Base-by-base conservation (phyloP, 2,329 filamentous ascomycete genomes). In the Zymoseptoria ardabiliae region DNA sequence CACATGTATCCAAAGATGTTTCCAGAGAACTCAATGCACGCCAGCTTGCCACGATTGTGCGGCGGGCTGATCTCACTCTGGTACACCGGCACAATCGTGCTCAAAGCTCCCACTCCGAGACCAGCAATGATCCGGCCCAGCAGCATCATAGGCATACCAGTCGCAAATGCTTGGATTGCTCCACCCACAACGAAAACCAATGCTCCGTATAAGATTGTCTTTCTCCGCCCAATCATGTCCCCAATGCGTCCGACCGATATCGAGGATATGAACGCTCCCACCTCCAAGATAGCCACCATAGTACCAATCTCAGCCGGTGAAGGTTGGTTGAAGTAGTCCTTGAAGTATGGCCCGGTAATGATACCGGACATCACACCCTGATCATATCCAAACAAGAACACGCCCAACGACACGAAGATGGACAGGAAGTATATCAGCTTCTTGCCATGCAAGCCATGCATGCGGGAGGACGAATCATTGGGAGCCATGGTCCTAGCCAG, bases 11-110 rank as follows among this genome's bases (percentile, higher is more conserved):
- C 94, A 62, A 90, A 87, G 64, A 99, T 96, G 75, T 99, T 99
- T 57, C 94, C 94, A 0, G 93, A 93, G 71, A 97, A 99, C 74
- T 99, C 94, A 66, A 99, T 97, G 74, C 94, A 97, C 22, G 93
- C 94, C 62, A 99, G 82, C 76, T 94, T 95, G 64, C 94, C 94
- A 69, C 94, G 84, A 75, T 96, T 97, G 72, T 99, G 94, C 4
- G 94, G 91, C 54, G 94, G 94, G 50, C 93, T 97, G 70, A 81
- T 81, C 65, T 81, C 79, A 25, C 77, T 79, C 66, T 81, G 79
- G 62, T 81, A 81, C n/a, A 81, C 77, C 3, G 79, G 79, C 23
- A 81, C 79, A 58, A 80, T 81, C 23, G 78, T 80, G 45, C 77
- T 79, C 22, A 81, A 68, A 5, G 77, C 75, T 66, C 79, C 79